phyloP scores from a whole-genome alignment of 805 yeast genomes.

The Metahyphopichia silvanorum region DNA sequence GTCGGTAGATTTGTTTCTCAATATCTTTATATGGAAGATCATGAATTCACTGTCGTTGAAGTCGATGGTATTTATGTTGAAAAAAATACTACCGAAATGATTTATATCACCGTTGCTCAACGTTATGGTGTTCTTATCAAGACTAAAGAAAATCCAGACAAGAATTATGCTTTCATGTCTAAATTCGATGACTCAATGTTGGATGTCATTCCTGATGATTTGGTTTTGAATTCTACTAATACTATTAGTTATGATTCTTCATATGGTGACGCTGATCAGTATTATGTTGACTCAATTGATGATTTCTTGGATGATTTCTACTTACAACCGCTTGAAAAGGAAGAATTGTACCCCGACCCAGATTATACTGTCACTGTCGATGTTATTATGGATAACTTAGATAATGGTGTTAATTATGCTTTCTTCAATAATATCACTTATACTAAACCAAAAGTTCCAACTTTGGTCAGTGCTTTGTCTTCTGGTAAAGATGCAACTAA shows the following conservation, averaged over 20 bases:
- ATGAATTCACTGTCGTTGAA: conserved; percentile 39
- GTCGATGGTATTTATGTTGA: conserved; percentile 53
- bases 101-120: conserved; percentile 78
- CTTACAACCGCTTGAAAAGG: conserved; percentile 60
- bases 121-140: conserved; percentile 67
- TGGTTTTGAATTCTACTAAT: conserved; percentile 51
- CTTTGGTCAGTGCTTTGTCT: conserved; percentile 59
- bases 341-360: conserved; percentile 50
- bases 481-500: conserved; percentile 58
- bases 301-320: conserved; percentile 73
- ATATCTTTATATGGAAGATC: conserved; percentile 40
- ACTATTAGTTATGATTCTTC: conserved; percentile 48
- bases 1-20: conserved; percentile 73
- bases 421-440: conserved; percentile 68
- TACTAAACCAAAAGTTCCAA: conserved; percentile 67
- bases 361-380: conserved; percentile 60
- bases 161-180: conserved; percentile 61
- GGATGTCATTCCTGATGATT: conserved; percentile 61
- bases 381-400: conserved; percentile 64
- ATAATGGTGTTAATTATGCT: conserved; percentile 74
- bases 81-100: conserved; percentile 51
- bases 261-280: conserved; percentile 15
- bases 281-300: conserved; percentile 26
- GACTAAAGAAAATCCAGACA: conserved; percentile 43
- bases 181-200: conserved; percentile 64